Evolutionary conservation across 2,329 filamentous ascomycete genomes (phyloP), one percentile per base, ranked within the genome.

Genomic region (Penicillium decumbens): DNA sequence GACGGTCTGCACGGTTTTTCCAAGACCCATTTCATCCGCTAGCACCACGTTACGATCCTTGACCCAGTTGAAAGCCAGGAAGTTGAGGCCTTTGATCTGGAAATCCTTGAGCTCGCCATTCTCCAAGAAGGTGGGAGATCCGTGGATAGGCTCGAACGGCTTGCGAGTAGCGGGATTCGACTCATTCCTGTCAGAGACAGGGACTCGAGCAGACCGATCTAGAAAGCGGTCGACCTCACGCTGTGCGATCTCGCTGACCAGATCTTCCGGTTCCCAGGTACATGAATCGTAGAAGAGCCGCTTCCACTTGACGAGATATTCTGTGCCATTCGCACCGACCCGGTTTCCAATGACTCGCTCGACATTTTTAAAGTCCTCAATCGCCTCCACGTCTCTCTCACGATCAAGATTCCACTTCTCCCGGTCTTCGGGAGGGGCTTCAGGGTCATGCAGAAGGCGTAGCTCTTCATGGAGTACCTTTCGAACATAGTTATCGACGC

Each of bases 281-380:
- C 88, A 95, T 55, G 85, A 85, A 62, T 97, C 91, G 66, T 98
- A 98, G 45, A 86, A 88, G 44, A 97, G 80, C 9, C 89, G 88
- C 71, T 93, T 95, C 90, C 93, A 98, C 74, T 98, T 98, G 71
- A 97, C 87, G 57, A 85, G 89, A 69, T 98, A 98, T 67, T 97
- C 89, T 0, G 82, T 82, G 42, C 84, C 89, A 7, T 88, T 85
- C 12, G 93, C 89, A 23, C 85, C 87, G 50, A 89, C 83, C 55
- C 88, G 84, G 50, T 85, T 81, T 46, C 88, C 88, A 61, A 98
- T 95, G 50, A 98, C 85, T 61, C 93, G 84, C 70, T 98, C 93
- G 28, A 96, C 90, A 60, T 93, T 85, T 55, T 88, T 93, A 70
- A 89, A 95, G 64, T 97, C 91, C 55, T 88, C 85, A 44, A 95